These are phyloP conservation scores for Lactarius hengduanensis DNA, from an alignment of 768 basidiomycete genomes.

Conservation along the genomic window DNA sequence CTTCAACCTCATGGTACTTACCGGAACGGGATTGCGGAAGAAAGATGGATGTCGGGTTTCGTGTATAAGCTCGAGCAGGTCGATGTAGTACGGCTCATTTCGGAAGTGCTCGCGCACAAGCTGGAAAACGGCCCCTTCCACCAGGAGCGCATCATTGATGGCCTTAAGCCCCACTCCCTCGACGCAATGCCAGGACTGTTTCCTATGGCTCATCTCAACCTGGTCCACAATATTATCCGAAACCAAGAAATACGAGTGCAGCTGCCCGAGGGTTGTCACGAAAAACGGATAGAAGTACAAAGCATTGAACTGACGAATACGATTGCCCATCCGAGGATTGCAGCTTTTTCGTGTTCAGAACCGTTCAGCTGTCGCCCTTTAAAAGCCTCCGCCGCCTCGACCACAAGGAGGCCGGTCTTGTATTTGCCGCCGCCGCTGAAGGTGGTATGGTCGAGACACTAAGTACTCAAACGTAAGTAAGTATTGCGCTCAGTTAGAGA, in stretches of 20 bases:
- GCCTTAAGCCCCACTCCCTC: slow-evolving; percentile 76
- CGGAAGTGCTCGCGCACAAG: slow-evolving; percentile 88
- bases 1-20: background rate
- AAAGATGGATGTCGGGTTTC: slow-evolving; percentile 49
- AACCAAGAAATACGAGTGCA: slow-evolving; percentile 96
- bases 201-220: slow-evolving; percentile 87
- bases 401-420: slow-evolving; percentile 91
- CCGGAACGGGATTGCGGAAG: slow-evolving; percentile 23
- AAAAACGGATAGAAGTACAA: background rate
- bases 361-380: slow-evolving; percentile 66
- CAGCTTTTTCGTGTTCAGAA: slow-evolving; percentile 85
- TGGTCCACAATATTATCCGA: slow-evolving; percentile 97
- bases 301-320: slow-evolving; percentile 69
- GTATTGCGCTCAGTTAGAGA: background rate
- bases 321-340: slow-evolving; percentile 91
- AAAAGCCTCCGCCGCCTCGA: slow-evolving; percentile 88
- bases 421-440: slow-evolving; percentile 95
- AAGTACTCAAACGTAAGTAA: slow-evolving; percentile 35
- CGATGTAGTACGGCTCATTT: slow-evolving; percentile 74
- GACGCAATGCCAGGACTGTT: slow-evolving; percentile 89
- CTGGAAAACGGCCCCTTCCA: slow-evolving; percentile 89
- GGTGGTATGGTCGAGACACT: slow-evolving; percentile 87
- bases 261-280: slow-evolving; percentile 43
- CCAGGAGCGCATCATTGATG: slow-evolving; percentile 96
- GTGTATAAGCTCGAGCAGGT: slow-evolving; percentile 89